Evolutionary conservation across 1,139 yeast genomes (phyloP).

Genomic region (Saccharomyces hybrid): DNA sequence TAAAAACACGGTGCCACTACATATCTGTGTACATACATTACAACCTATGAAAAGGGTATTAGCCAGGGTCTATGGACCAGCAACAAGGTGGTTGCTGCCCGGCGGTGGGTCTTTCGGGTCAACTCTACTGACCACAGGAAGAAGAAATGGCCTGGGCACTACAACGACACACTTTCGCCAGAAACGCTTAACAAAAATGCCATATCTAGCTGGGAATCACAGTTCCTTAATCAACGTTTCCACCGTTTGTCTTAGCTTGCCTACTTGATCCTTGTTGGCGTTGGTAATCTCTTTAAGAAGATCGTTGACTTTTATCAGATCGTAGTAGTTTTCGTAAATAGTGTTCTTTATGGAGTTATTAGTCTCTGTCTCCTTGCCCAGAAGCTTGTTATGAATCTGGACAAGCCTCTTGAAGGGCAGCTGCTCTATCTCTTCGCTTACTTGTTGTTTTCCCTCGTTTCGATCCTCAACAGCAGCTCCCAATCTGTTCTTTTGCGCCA

Average conservation of each 20-base stretch:
- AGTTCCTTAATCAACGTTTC: conserved; percentile 1
- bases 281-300: conserved; percentile 30
- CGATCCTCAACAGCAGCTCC: conserved; percentile 10
- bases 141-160: not conserved
- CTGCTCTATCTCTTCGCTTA: conserved; percentile 30
- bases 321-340: conserved; percentile 46
- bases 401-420: conserved; percentile 37
- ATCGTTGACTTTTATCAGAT: conserved; percentile 41
- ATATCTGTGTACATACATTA: not conserved
- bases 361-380: conserved; percentile 38
- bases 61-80: not conserved
- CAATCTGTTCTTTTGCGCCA: not conserved
- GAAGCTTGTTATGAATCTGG: conserved; percentile 35
- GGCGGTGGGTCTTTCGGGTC: not conserved
- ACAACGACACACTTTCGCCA: not conserved
- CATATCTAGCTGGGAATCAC: not conserved
- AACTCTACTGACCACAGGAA: not conserved
- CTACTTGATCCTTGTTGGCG: conserved; percentile 10
- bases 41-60: not conserved
- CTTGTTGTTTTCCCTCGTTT: conserved; percentile 6
- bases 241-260: conserved; percentile 9
- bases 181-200: not conserved
- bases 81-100: not conserved
- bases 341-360: conserved; percentile 43
- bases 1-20: not conserved